Percentiles rank a stretch among this genome's conserved stretches.
Evolutionary conservation across 148 eudicot species (phyloP).

Genomic region (Diospyros lotus): DNA sequence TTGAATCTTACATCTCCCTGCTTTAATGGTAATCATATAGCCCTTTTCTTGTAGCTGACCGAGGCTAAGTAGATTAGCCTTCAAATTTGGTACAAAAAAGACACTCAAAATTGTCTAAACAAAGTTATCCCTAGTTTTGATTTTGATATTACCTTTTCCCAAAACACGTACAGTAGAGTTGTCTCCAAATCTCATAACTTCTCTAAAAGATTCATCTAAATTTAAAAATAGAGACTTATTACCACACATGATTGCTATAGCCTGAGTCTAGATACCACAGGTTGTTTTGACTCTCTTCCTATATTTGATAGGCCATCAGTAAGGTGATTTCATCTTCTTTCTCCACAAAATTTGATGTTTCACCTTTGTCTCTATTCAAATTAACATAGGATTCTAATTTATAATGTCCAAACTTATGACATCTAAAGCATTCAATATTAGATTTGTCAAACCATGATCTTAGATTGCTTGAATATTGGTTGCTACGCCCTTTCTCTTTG

Average conservation of each 20-base stretch:
- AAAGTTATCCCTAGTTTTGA: not conserved
- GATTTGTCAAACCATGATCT: not conserved
- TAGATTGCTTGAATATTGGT: not conserved
- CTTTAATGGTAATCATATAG: slow-evolving; percentile 7
- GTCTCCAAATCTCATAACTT: not conserved
- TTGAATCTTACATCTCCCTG: slow-evolving; percentile 4
- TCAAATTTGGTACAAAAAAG: not conserved
- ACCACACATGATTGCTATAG: not conserved
- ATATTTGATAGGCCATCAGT: not conserved
- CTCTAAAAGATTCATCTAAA: not conserved
- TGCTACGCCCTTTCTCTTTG: too few relatives aligned
- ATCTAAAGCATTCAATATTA: not conserved
- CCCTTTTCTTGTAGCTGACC: slow-evolving; percentile 16
- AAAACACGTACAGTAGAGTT: not conserved
- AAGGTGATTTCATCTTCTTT: not conserved
- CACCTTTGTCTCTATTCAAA: not conserved
- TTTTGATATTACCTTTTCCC: not conserved
- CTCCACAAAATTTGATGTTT: not conserved
- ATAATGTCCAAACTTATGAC: not conserved
- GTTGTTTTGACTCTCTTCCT: not conserved
- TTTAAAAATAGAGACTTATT: not conserved
- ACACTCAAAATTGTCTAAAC: not conserved
- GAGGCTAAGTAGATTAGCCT: slow-evolving; percentile 5
- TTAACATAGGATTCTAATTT: not conserved
- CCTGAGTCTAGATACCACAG: not conserved